Evolutionary conservation across 805 yeast genomes (phyloP).

Genomic region (Saturnispora kantuleensis): DNA sequence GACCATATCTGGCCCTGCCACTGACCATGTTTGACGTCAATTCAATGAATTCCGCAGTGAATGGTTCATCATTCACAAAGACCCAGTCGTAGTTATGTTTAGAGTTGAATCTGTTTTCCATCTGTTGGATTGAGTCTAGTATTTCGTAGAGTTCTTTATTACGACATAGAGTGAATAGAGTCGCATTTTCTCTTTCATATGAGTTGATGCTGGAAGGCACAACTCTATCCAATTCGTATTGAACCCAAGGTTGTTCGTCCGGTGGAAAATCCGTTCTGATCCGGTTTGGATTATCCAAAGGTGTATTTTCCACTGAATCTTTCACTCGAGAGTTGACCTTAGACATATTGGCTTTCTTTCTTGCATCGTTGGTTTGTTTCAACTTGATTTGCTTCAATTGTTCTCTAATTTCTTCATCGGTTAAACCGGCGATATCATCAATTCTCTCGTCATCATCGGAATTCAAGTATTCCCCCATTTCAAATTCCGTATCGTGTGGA

Average conservation of each 20-base stretch:
- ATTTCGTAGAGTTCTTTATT: slow-evolving; percentile 33
- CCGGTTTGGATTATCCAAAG: slow-evolving; percentile 6
- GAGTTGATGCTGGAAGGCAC: slow-evolving; percentile 18
- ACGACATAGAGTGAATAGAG: slow-evolving; percentile 42
- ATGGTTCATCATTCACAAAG: slow-evolving; percentile 41
- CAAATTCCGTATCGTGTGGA: slow-evolving; percentile 3
- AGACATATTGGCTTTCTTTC: not conserved
- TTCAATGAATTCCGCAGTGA: slow-evolving; percentile 32
- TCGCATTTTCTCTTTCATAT: slow-evolving; percentile 56
- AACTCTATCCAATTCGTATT: slow-evolving; percentile 12
- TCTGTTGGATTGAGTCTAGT: slow-evolving; percentile 30
- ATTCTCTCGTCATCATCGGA: not conserved
- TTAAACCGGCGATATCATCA: slow-evolving; percentile 8
- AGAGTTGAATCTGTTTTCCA: slow-evolving; percentile 33
- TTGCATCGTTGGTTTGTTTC: slow-evolving; percentile 8
- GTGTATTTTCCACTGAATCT: slow-evolving; percentile 8
- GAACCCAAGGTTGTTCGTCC: slow-evolving; percentile 9
- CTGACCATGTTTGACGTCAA: slow-evolving; percentile 31
- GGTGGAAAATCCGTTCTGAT: slow-evolving; percentile 9
- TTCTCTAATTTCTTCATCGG: slow-evolving; percentile 14
- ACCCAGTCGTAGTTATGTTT: slow-evolving; percentile 35
- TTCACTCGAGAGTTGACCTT: not conserved
- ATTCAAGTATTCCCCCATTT: not conserved
- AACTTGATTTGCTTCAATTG: slow-evolving; percentile 7
- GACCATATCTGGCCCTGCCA: slow-evolving; percentile 37